Evolutionary conservation across 1,284 basidiomycete genomes (phyloP).

Genomic region (Clitocybe nebularis): DNA sequence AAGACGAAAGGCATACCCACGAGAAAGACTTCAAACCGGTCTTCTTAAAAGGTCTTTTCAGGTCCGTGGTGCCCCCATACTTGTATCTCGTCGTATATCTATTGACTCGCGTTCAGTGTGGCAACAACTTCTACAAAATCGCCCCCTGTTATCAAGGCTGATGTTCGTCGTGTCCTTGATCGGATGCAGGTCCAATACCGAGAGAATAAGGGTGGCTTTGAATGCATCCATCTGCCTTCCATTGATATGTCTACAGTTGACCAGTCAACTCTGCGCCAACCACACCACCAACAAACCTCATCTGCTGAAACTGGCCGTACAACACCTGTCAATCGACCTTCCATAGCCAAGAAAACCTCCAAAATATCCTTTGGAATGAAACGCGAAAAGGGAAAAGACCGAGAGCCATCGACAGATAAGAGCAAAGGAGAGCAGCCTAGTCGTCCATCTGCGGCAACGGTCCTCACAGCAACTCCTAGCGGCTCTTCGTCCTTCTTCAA

Average conservation of each 20-base stretch:
- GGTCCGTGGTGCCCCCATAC: slow-evolving; percentile 42
- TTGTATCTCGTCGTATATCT: slow-evolving; percentile 3
- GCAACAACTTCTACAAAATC: slow-evolving; percentile 93
- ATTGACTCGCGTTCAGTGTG: slow-evolving; percentile 51
- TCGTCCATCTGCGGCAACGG: slow-evolving; percentile 48
- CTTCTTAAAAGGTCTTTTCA: slow-evolving; percentile 87
- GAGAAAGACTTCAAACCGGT: slow-evolving; percentile 83
- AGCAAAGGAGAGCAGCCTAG: slow-evolving; percentile 37
- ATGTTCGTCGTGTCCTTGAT: slow-evolving; percentile 85
- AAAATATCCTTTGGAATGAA: slow-evolving; percentile 65
- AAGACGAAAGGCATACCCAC: slow-evolving; percentile 40
- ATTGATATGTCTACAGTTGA: slow-evolving; percentile 82
- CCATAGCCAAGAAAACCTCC: slow-evolving; percentile 68
- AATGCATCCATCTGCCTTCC: slow-evolving; percentile 92
- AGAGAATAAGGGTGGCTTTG: slow-evolving; percentile 88
- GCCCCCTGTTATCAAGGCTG: slow-evolving; percentile 75
- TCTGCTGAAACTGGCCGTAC: slow-evolving; percentile 38
- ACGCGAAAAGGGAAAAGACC: slow-evolving; percentile 36
- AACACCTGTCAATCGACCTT: slow-evolving; percentile 41
- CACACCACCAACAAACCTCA: slow-evolving; percentile 44
- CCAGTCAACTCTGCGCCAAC: slow-evolving; percentile 26
- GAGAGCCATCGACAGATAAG: slow-evolving; percentile 34
- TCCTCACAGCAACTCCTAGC: slow-evolving; percentile 57
- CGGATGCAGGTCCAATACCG: slow-evolving; percentile 93
- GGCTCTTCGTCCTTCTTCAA: slow-evolving; percentile 81